Evolutionary conservation across 495 filamentous ascomycete genomes (phyloP).

Genomic region (Penicillium riverlandense): DNA sequence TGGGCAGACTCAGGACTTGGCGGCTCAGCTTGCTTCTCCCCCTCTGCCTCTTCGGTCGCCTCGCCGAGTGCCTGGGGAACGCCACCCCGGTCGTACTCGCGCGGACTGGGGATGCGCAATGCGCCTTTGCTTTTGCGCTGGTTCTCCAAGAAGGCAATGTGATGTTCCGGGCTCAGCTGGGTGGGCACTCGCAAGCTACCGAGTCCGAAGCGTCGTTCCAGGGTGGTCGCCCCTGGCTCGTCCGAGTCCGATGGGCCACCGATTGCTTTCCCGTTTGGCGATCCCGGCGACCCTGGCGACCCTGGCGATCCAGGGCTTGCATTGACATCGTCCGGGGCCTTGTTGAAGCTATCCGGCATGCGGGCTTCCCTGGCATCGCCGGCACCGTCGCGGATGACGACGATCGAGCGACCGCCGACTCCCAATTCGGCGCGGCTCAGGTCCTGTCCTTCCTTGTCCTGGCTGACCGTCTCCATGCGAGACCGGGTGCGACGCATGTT

Average conservation of each 20-base stretch:
- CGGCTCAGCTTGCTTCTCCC: conserved; percentile 7
- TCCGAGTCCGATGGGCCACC: conserved; percentile 13
- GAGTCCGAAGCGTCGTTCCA: conserved; percentile 15
- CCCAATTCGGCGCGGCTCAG: conserved; percentile 53
- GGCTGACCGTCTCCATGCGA: conserved; percentile 48
- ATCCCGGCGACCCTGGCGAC: too few relatives aligned
- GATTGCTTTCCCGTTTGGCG: conserved; percentile 11
- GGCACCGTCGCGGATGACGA: conserved; percentile 54
- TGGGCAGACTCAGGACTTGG: conserved; percentile 6
- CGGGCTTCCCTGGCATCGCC: conserved; percentile 23
- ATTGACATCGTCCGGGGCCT: conserved; percentile 12
- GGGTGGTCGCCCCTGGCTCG: conserved; percentile 3
- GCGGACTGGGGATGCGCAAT: conserved; percentile 77
- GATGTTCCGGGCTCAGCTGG: conserved; percentile 57
- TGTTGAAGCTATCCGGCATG: conserved; percentile 9
- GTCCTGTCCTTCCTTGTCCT: conserved; percentile 40
- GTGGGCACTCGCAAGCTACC: conserved; percentile 39
- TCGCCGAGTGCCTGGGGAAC: conserved; percentile 56
- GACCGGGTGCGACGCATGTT: conserved; percentile 48
- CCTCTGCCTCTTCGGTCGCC: conserved; percentile 28
- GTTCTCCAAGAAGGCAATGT: conserved; percentile 80
- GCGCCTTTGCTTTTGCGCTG: conserved; percentile 71
- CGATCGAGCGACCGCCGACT: conserved; percentile 64
- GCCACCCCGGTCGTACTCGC: conserved; percentile 76
- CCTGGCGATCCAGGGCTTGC: conserved; percentile 18